Conservation (phyloP, 768 basidiomycete species). For the Gelatoporia subvermispora region DNA sequence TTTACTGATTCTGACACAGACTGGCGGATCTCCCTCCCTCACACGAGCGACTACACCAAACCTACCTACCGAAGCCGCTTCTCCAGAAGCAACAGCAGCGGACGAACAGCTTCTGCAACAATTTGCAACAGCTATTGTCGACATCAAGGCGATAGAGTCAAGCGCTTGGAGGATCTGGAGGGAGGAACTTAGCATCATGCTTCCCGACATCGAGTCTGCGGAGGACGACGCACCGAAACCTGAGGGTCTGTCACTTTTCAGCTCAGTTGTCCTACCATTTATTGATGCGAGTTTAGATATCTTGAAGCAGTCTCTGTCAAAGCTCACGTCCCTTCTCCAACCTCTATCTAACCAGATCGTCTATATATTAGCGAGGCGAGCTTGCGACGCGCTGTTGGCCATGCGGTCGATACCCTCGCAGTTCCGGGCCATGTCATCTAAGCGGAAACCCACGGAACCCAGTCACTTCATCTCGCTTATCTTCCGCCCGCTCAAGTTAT, state of each 20-base stretch:
- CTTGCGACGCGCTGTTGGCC: conserved; percentile 77
- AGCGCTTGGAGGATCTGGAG: conserved; percentile 60
- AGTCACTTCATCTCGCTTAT: conserved; percentile 85
- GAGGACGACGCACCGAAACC: conserved; percentile 29
- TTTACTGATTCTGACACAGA: background rate
- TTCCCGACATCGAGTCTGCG: conserved; percentile 38
- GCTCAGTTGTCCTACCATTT: background rate
- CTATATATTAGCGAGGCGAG: conserved; percentile 69
- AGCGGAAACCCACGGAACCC: conserved; percentile 66
- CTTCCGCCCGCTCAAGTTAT: conserved; percentile 70
- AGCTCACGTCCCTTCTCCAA: conserved; percentile 46
- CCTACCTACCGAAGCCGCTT: conserved; percentile 40
- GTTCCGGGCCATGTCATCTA: conserved; percentile 74
- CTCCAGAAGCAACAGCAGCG: conserved; percentile 48
- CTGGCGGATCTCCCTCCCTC: conserved; percentile 21
- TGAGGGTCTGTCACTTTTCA: conserved; percentile 43
- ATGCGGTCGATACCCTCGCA: conserved; percentile 89
- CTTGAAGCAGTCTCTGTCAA: conserved; percentile 47
- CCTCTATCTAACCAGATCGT: conserved; percentile 62
- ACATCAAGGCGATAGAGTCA: conserved; percentile 54
- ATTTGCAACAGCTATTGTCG: conserved; percentile 61
- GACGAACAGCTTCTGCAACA: conserved; percentile 67
- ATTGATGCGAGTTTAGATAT: conserved; percentile 36
- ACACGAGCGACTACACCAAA: conserved; percentile 52
- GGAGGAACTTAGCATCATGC: conserved; percentile 57